These are phyloP conservation scores for Strigomonas culicis DNA, from an alignment of 208 protist genomes.

Conservation along the genomic window DNA sequence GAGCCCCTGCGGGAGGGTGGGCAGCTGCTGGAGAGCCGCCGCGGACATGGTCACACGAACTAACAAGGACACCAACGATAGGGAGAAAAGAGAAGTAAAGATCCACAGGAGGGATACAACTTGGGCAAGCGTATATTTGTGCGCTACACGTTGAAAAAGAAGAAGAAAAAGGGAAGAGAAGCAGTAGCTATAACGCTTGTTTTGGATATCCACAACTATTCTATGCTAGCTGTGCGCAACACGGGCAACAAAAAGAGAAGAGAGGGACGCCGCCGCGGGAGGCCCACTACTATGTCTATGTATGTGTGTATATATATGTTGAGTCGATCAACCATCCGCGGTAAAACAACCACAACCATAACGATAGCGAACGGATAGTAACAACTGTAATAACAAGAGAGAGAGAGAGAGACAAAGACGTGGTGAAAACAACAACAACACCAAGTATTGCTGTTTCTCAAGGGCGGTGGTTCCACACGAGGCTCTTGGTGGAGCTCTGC, in stretches of 20 bases:
- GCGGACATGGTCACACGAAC: neutral
- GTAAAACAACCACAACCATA: too few relatives aligned
- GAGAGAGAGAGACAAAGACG: neutral
- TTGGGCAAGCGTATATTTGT: neutral
- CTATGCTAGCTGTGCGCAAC: too few relatives aligned
- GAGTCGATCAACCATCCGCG: too few relatives aligned
- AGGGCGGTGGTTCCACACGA: slow-evolving; percentile 47
- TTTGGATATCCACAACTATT: too few relatives aligned
- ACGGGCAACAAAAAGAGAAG: too few relatives aligned
- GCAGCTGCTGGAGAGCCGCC: slow-evolving; percentile 26
- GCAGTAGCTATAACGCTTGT: too few relatives aligned
- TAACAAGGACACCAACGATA: neutral
- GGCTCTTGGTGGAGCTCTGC: slow-evolving; percentile 16
- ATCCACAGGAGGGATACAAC: neutral
- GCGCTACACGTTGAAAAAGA: neutral
- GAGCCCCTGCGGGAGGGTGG: slow-evolving; percentile 45
- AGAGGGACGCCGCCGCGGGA: too few relatives aligned
- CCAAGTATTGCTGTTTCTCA: slow-evolving; percentile 16
- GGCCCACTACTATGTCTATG: too few relatives aligned
- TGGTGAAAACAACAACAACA: neutral
- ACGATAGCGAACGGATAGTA: neutral
- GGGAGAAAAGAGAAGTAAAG: neutral
- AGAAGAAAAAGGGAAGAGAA: neutral
- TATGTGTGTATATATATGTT: too few relatives aligned
- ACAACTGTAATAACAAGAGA: slow-evolving; percentile 2